Base-by-base conservation (phyloP, 768 basidiomycete genomes). In the Lactarius hatsudake region DNA sequence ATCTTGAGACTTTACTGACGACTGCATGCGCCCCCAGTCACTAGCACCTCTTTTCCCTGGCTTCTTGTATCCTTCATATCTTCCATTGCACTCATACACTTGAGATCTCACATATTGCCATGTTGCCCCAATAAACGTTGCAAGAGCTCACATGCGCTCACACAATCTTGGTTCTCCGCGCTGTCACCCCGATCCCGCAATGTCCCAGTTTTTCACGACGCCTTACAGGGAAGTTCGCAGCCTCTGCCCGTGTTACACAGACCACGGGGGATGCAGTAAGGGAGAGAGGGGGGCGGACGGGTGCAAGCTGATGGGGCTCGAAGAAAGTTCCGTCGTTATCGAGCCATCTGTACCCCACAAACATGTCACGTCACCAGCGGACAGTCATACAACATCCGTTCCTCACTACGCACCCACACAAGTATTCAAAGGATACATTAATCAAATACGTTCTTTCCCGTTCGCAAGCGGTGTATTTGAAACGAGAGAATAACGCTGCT, bases 391-490 rank as follows among this genome's bases (percentile, higher is more conserved):
- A 51, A 26, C 51, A 34, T n/a, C 23, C 23, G 20, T 38, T 36
- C 34, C 34, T 10, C 32, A n/a, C 23, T n/a, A 6, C 61, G 17
- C 51, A 26, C 34, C 23, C 20, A 45, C 43, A 15, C 23, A 26
- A 13, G n/a, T 42, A 59, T 59, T 59, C n/a, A n/a, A n/a, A 45
- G 7, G 30, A 61, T 40, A 57, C 20, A 53, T 48, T 34, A 28
- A 51, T 67, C 45, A 59, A 66, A 62, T 51, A 17, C 7, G 12
- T 36, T 12, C 40, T 32, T n/a, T 45, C 45, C 40, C 59, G 38
- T 38, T 53, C 28, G 59, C 30, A 20, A 34, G 34, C 58, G n/a
- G 59, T 10, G 40, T 36, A 53, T 23, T n/a, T 20, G 23, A 60
- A 36, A 13, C 51, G 15, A 42, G 38, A 7, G 18, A 23, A 30